phyloP scores from a whole-genome alignment of 1,284 basidiomycete genomes.

The Mycena citricolor region DNA sequence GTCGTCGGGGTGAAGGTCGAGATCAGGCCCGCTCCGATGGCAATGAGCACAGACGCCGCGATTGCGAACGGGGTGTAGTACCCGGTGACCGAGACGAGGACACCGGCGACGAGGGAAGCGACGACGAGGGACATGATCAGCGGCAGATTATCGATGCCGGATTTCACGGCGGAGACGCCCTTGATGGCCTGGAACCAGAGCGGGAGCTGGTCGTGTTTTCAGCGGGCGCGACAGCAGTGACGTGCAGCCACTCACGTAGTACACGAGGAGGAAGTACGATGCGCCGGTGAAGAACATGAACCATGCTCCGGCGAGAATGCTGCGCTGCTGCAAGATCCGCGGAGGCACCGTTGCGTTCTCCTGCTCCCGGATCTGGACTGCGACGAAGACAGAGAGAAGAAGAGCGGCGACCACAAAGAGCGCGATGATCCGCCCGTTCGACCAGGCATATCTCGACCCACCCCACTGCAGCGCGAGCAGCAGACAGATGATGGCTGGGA shows the following conservation, averaged over 20 bases:
- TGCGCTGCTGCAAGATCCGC: constrained; percentile 10
- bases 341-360: constrained; percentile 16
- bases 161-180: constrained; percentile 6
- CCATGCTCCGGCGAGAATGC: constrained; percentile 2
- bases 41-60: constrained; percentile 4
- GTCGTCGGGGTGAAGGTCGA: constrained; percentile 6
- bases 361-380: constrained; percentile 15
- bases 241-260: constrained; percentile 14
- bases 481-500: constrained; percentile 11
- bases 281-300: constrained; percentile 6
- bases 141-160: constrained; percentile 8
- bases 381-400: constrained; percentile 5
- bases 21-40: constrained; percentile 12
- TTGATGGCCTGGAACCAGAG: constrained; percentile 20
- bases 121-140: constrained; percentile 10
- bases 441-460: constrained; percentile 16
- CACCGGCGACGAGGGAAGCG: constrained; percentile 14
- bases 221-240: too few relatives aligned
- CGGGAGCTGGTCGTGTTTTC: neutral
- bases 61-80: constrained; percentile 13
- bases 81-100: neutral
- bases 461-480: constrained; percentile 20
- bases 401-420: constrained; percentile 15
- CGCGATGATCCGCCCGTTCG: constrained; percentile 17
- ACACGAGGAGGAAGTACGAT: constrained; percentile 13